These are phyloP conservation scores for Epichloe typhina DNA, from an alignment of 2,329 filamentous ascomycete genomes.

Conservation along the genomic window DNA sequence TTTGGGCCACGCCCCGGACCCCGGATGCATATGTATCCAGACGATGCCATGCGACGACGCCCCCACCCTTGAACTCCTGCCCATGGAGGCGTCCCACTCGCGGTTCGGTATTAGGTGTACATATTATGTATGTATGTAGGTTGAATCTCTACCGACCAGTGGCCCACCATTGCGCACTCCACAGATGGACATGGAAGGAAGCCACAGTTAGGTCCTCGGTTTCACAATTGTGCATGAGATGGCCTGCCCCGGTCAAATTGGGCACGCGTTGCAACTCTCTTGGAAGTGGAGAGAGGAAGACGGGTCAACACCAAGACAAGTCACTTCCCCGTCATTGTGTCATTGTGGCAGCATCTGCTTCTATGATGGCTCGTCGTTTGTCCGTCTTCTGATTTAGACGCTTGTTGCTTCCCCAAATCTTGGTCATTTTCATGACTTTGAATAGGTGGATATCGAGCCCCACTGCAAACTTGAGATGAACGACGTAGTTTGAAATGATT, in stretches of 20 bases:
- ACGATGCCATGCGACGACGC: slow-evolving; percentile 2
- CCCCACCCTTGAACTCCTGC: background rate
- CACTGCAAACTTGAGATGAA: background rate
- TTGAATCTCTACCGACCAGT: background rate
- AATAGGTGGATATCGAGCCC: background rate
- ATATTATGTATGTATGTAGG: background rate
- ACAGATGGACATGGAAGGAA: background rate
- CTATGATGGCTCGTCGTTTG: background rate
- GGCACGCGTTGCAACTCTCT: background rate
- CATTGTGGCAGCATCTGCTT: background rate
- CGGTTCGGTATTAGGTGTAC: background rate
- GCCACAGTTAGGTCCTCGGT: background rate
- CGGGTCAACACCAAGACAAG: background rate
- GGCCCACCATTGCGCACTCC: background rate
- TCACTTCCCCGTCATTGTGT: background rate
- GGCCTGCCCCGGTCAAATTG: background rate
- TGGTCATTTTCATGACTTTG: background rate
- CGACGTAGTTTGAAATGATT: background rate
- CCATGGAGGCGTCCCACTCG: background rate
- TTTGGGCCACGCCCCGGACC: background rate
- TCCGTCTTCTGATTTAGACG: background rate
- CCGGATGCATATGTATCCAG: background rate
- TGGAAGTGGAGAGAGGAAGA: background rate
- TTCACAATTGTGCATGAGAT: background rate
- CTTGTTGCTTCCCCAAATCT: background rate